Conservation (phyloP, 768 basidiomycete species). For the Tricholoma sp. region DNA sequence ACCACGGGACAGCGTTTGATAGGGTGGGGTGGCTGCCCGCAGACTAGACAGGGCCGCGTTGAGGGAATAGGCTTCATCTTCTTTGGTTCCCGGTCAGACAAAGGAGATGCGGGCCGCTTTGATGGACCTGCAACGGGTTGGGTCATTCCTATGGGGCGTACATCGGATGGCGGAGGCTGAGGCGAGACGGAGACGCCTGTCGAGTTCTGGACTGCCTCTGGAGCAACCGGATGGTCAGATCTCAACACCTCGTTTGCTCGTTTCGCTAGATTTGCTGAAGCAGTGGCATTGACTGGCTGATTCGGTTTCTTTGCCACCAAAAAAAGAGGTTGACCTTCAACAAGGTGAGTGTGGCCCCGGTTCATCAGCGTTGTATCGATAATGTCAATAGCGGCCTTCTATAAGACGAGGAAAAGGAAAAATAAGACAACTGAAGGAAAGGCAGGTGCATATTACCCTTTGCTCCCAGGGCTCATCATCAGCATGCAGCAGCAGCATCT, state of each 20-base stretch:
- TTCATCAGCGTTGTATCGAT: slow-evolving; percentile 61
- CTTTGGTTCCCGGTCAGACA: slow-evolving; percentile 19
- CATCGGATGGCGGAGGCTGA: background rate
- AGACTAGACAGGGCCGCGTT: slow-evolving; percentile 40
- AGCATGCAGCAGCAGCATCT: slow-evolving; percentile 58
- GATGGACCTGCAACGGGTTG: slow-evolving; percentile 17
- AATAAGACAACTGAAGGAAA: background rate
- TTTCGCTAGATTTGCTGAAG: background rate
- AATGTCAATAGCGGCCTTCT: slow-evolving; percentile 57
- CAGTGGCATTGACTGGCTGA: background rate
- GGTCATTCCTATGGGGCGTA: background rate
- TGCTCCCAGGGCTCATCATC: slow-evolving; percentile 63
- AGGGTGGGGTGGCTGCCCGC: slow-evolving; percentile 32
- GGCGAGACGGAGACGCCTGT: background rate
- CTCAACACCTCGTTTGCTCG: background rate
- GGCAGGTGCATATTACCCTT: slow-evolving; percentile 37
- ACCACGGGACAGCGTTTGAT: slow-evolving; percentile 55
- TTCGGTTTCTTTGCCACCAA: slow-evolving; percentile 31
- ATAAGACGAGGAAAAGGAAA: slow-evolving; percentile 9
- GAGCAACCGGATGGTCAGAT: background rate
- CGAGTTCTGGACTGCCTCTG: background rate
- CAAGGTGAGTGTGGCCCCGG: slow-evolving; percentile 51
- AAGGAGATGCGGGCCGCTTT: slow-evolving; percentile 33
- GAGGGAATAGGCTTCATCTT: slow-evolving; percentile 29
- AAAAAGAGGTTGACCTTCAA: slow-evolving; percentile 60